Percentiles rank a stretch among this genome's conserved stretches.
These are phyloP conservation scores for Gillenia trifoliata DNA, from an alignment of 306 rosid species.

Conservation along the genomic window DNA sequence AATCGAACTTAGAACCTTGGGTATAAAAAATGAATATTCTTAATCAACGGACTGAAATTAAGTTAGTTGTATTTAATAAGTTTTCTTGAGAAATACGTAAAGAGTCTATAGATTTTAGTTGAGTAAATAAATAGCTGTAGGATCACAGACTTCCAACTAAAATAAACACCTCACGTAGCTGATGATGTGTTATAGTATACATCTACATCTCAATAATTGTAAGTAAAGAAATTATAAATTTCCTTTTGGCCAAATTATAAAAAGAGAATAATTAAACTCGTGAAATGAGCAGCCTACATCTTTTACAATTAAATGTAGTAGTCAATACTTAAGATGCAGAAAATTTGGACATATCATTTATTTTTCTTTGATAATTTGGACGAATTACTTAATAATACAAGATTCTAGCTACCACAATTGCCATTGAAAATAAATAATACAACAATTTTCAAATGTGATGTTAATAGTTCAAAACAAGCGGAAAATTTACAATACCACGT, in stretches of 20 bases:
- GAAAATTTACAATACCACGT: too few species aligned
- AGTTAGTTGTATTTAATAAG: too few species aligned
- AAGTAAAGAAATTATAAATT: neutral
- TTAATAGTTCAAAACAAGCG: neutral
- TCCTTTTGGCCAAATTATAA: neutral
- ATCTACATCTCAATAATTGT: neutral
- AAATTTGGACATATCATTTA: neutral
- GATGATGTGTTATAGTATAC: too few species aligned
- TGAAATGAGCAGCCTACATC: too few species aligned
- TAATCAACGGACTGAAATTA: too few species aligned
- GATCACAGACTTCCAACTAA: neutral
- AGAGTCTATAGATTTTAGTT: neutral
- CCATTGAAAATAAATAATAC: neutral
- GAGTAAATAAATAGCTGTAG: neutral
- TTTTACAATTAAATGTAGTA: too few species aligned
- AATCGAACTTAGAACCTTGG: too few species aligned
- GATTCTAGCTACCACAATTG: neutral
- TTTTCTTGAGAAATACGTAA: too few species aligned
- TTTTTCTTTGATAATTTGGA: neutral
- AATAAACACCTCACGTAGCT: neutral
- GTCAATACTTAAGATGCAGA: neutral
- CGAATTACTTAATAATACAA: neutral
- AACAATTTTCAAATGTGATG: neutral
- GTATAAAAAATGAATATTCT: too few species aligned
- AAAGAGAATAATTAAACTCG: neutral